Base-by-base conservation (phyloP, 2,329 filamentous ascomycete genomes). In the Pleurostoma richardsiae region DNA sequence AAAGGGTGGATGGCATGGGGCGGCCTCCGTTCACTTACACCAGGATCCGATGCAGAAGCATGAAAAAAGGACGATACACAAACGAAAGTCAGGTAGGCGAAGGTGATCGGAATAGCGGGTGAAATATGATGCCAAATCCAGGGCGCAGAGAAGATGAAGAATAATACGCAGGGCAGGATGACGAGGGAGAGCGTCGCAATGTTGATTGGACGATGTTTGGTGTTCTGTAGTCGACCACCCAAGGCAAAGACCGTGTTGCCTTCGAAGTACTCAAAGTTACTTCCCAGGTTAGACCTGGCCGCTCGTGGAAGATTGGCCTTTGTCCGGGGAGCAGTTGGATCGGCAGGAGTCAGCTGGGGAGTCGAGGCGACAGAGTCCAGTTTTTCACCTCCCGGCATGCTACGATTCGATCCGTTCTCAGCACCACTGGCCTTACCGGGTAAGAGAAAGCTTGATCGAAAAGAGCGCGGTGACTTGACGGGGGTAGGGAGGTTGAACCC, bases 51-150 rank as follows among this genome's bases (percentile, higher is more conserved):
- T 45, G 87, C 79, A 3, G 94, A 96, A 4, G 92, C 94, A 68
- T 96, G 92, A 46, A 96, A 60, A 61, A 97, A 99, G 3, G 94
- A 97, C 28, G 91, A 96, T 42, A 96, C 74, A 67, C 88, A 95
- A 29, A 99, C 75, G 63, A 87, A 91, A 59, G 90, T 90, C n/a
- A 96, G 61, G 63, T 99, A 99, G 45, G 83, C 91, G 69, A 95
- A 97, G 40, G 89, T 67, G 56, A 97, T 82, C 44, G 94, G 94
- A 57, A 97, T 82, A 45, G 90, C 90, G 30, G 91, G 91, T 36
- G 89, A 95, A 53, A 95, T 77, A 58, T 95, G 77, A 56, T 83
- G 74, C 90, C 90, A 96, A 45, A 95, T 65, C 80, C 87, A 96
- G 27, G 88, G 82, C 8, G 87, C 90, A 51, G 88, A 94, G 59